Conservation (phyloP, 371 early-diverging fungal genomes). For the Rhizomucor pusillus region DNA sequence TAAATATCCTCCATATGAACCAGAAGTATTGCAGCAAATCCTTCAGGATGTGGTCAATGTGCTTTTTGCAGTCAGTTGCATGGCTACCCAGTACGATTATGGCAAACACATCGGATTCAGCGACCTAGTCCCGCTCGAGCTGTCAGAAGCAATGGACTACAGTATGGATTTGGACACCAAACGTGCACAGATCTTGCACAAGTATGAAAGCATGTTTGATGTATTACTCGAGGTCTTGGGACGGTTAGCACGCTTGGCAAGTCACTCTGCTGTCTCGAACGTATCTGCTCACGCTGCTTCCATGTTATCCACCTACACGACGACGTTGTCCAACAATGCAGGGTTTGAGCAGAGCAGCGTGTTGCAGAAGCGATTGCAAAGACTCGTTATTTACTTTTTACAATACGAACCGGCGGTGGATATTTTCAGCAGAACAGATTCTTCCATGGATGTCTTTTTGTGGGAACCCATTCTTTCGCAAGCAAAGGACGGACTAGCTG, state of each 20-base stretch:
- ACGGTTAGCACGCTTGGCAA: neutral
- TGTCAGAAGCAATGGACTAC: no score
- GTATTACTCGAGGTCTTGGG: neutral
- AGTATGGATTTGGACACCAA: no score
- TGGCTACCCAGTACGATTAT: no score
- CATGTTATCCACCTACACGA: neutral
- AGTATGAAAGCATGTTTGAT: neutral
- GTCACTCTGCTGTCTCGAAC: neutral
- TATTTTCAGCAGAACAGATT: slow-evolving; percentile 12
- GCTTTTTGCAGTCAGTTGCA: no score
- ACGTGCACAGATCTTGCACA: no score
- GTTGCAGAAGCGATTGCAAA: neutral
- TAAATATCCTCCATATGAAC: no score
- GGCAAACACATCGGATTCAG: no score
- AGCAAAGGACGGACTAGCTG: slow-evolving; percentile 14
- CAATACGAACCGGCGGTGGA: slow-evolving; percentile 24
- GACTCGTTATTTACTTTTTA: slow-evolving; percentile 17
- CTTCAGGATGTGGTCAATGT: no score
- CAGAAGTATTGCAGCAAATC: no score
- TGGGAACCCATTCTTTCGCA: slow-evolving; percentile 19
- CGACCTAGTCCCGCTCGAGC: no score
- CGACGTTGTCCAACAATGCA: neutral
- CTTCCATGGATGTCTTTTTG: slow-evolving; percentile 11
- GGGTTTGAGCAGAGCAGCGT: neutral
- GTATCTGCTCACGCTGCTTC: neutral